Base-by-base conservation (phyloP, 352 stramenopile species). In the Phytophthora sp. region DNA sequence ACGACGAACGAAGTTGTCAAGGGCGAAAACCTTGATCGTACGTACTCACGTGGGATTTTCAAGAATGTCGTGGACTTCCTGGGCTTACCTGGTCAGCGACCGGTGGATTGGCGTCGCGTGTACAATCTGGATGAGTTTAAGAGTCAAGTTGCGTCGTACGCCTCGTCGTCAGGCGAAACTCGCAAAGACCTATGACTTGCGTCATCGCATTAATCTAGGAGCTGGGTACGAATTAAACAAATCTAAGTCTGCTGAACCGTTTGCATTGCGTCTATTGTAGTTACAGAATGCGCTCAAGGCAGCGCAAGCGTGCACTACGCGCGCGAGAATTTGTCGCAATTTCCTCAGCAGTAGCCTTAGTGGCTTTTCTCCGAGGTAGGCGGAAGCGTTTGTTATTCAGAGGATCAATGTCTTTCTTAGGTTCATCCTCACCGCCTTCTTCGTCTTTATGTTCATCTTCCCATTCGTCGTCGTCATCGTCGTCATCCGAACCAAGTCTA, bases 1-100 rank as follows among this genome's bases (percentile, higher is more conserved):
- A 94, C 85, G 34, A 94, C 85, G 18, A 92, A 94, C 59, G 85
- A 94, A 44, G 75, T 91, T n/a, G 73, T 94, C 18, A 92, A 88
- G 61, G 68, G 66, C 35, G 80, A 88, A 46, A 89, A 87, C 54
- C 54, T 74, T 9, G 41, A 75, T 20, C 76, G 70, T 11, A 72
- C 66, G 17, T 94, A 87, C 46, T 92, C 85, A 4, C 75, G 78
- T 26, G 85, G 82, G 0, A 53, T 87, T 10, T 24, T 73, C n/a
- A 62, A 49, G 15, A 94, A 94, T 60, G 37, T 75, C 0, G 57
- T 88, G 20, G 81, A 90, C 39, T 94, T 94, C 49, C 74, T 92
- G 10, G 69, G 71, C 2, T 24, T 91, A 21, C 59, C 50, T 5
- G 60, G 70, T 15, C 44, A 72, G 3, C 49, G 53, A 21, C 38